Base-by-base conservation (phyloP, 129 eudicot genomes). In the Oenanthe sinensis region DNA sequence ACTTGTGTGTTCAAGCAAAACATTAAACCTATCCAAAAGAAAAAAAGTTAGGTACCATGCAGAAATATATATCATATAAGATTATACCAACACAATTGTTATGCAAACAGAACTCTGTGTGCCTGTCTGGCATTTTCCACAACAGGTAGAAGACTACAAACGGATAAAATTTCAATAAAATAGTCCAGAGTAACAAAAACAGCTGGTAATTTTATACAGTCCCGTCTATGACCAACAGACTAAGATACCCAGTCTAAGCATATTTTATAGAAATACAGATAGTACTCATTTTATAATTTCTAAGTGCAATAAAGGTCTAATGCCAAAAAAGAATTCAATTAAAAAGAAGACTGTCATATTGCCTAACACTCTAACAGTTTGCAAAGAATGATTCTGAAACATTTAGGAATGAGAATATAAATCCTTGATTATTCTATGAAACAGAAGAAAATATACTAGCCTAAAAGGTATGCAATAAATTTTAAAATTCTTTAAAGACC, bases 401-500 rank as follows among this genome's bases (percentile, higher is more conserved):
- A n/a, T n/a, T n/a, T n/a, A n/a, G n/a, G n/a, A n/a, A n/a, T n/a
- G n/a, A n/a, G n/a, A n/a, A n/a, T n/a, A n/a, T n/a, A n/a, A n/a
- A n/a, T n/a, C n/a, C n/a, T n/a, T n/a, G n/a, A n/a, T n/a, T n/a
- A n/a, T n/a, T n/a, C n/a, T n/a, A n/a, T n/a, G n/a, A n/a, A n/a
- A n/a, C n/a, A n/a, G n/a, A n/a, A n/a, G n/a, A n/a, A n/a, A n/a
- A n/a, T n/a, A n/a, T n/a, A n/a, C n/a, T n/a, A n/a, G n/a, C n/a
- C n/a, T n/a, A n/a, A n/a, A n/a, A n/a, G n/a, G 71, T 65, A n/a
- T 36, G 42, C 71, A 65, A 26, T 22, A 6, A 6, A 37, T 40
- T 71, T 79, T 45, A 49, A 36, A 39, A 75, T 15, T 79, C 62
- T 77, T 58, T 30, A 71, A 82, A 46, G 69, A 77, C 81, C 79